Evolutionary conservation across 2,329 filamentous ascomycete genomes (phyloP), one percentile per base, ranked within the genome.

Genomic region (Fusarium proliferatum): DNA sequence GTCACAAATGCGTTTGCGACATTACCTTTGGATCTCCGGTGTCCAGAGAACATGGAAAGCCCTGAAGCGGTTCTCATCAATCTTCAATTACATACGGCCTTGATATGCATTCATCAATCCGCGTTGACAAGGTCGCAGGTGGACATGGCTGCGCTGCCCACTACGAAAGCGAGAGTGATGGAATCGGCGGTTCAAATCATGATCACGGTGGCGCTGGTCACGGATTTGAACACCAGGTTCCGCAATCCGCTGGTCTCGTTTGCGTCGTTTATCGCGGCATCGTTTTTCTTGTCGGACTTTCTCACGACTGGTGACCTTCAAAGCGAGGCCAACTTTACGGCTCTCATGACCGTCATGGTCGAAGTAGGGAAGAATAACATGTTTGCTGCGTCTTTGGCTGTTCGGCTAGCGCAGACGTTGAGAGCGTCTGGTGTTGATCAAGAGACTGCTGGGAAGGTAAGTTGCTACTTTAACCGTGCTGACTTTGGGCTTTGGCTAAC

Each of bases 341-440:
- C 92, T 71, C 85, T 97, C 2, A 66, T 74, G 60, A 69, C 62
- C 15, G 43, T 74, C 0, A 74, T 74, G 59, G 84, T 89, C 0
- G 86, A 91, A 38, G 93, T 96, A 72, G 87, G 87, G 9, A 74
- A 74, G 39, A 74, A 28, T 7, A 74, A 74, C 3, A 61, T 59
- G 36, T 74, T 74, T 41, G 46, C 60, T 2, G 71, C 72, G 2
- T 74, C 21, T 86, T 91, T 53, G 90, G 96, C 78, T 85, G 93
- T 43, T 90, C 85, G 38, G 80, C 92, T 77, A 93, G 94, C 12
- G 87, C 89, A 74, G 6, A 49, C 96, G 93, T 80, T 97, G 93
- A 63, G 46, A 17, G 38, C 63, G 9, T 71, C 67, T 21, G 71
- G 71, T 12, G 49, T 61, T 9, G 63, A 74, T 51, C 56, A 43